Evolutionary conservation across 805 yeast species (phyloP).

Genomic region (Candida taoyuanica): DNA sequence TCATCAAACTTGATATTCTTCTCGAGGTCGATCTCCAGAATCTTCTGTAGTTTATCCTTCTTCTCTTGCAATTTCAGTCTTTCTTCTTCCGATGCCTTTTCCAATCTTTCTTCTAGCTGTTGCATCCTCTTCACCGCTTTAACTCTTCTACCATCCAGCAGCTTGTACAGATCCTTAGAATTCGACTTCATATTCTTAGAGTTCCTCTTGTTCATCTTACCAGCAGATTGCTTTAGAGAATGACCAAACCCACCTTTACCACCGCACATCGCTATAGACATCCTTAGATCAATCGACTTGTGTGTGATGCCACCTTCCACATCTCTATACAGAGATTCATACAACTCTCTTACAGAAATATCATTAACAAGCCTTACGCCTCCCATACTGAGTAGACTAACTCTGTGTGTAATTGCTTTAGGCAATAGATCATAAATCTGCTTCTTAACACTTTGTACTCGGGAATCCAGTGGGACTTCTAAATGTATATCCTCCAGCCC

Average conservation of each 20-base stretch:
- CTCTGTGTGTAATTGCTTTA: background rate
- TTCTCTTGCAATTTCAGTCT: conserved; percentile 29
- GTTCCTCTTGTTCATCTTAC: conserved; percentile 30
- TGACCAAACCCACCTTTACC: conserved; percentile 53
- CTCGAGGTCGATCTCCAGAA: conserved; percentile 28
- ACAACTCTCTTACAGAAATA: background rate
- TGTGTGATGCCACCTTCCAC: background rate
- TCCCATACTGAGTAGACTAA: background rate
- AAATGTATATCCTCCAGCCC: background rate
- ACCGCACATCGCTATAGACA: conserved; percentile 37
- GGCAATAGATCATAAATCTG: background rate
- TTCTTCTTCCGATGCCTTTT: conserved; percentile 16
- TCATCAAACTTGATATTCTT: conserved; percentile 34
- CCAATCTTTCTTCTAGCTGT: conserved; percentile 30
- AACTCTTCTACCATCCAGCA: conserved; percentile 38
- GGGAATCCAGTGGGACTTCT: background rate
- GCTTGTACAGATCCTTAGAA: conserved; percentile 32
- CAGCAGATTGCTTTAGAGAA: conserved; percentile 37
- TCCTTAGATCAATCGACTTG: conserved; percentile 27
- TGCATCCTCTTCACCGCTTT: conserved; percentile 33
- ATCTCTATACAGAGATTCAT: background rate
- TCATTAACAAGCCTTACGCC: background rate
- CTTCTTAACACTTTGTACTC: background rate
- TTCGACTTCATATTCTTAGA: conserved; percentile 21
- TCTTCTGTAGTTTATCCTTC: conserved; percentile 32